Evolutionary conservation across 192 early-diverging fungal genomes (phyloP).

Genomic region (Coemansia sp.): DNA sequence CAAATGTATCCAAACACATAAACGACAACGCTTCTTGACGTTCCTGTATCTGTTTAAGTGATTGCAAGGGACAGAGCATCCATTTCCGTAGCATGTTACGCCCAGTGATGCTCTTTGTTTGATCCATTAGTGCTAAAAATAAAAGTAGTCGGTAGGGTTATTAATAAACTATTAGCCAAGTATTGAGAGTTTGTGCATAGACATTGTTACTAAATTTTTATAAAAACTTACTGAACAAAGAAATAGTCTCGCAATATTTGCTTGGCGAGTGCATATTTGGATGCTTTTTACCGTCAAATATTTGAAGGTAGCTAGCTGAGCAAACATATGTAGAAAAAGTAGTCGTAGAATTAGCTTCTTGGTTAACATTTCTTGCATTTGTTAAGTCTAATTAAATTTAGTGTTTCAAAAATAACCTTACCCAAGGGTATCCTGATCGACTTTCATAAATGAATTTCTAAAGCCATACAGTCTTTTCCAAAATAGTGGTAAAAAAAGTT

Average conservation of each 20-base stretch:
- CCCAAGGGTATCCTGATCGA: conserved; percentile 24
- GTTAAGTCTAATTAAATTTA: neutral
- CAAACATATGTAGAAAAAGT: neutral
- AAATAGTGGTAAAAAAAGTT: neutral
- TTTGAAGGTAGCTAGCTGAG: conserved; percentile 66
- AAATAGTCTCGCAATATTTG: conserved; percentile 65
- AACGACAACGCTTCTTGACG: conserved; percentile 27
- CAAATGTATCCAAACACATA: neutral
- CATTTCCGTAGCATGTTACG: conserved; percentile 35
- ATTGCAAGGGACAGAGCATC: conserved; percentile 32
- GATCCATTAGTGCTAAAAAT: conserved; percentile 32
- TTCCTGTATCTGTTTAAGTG: conserved; percentile 21
- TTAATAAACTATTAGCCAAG: neutral
- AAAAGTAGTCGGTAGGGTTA: neutral
- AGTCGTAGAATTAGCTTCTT: neutral
- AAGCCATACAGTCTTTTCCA: neutral
- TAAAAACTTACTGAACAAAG: conserved; percentile 65
- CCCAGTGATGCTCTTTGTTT: conserved; percentile 32
- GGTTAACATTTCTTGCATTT: neutral
- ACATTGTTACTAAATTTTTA: neutral
- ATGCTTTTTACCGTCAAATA: conserved; percentile 74
- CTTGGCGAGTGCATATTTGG: conserved; percentile 76
- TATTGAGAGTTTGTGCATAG: neutral
- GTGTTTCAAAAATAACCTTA: conserved; percentile 3
- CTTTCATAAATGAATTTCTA: conserved; percentile 33